Conservation (phyloP, 257 asterid genomes). For the Nicotiana tomentosiformis region DNA sequence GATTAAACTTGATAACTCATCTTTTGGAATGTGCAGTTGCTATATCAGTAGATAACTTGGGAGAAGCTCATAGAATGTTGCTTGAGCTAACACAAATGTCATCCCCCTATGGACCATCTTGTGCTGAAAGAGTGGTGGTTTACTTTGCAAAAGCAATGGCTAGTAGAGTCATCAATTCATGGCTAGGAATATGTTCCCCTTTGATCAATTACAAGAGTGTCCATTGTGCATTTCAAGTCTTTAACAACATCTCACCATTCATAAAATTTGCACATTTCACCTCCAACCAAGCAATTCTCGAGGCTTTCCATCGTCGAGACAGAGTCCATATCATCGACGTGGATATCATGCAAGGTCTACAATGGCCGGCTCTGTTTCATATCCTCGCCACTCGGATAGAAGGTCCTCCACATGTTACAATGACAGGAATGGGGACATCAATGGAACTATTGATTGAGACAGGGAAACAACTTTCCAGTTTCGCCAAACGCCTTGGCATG, state of each 20-base stretch:
- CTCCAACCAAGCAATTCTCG: constrained; percentile 73
- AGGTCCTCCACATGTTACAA: constrained; percentile 62
- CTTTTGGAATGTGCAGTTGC: constrained; percentile 76
- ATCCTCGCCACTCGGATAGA: constrained; percentile 60
- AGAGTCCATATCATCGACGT: constrained; percentile 65
- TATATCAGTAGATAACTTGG: constrained; percentile 59
- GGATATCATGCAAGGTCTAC: constrained; percentile 78
- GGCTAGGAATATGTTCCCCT: constrained; percentile 63
- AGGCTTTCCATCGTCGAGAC: constrained; percentile 42
- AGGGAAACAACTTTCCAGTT: constrained; percentile 52
- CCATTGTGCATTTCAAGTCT: constrained; percentile 56
- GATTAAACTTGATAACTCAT: constrained; percentile 38
- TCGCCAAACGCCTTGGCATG: constrained; percentile 60
- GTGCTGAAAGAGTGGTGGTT: constrained; percentile 67
- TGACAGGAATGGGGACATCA: constrained; percentile 68
- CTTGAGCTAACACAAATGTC: constrained; percentile 64
- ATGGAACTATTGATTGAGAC: constrained; percentile 50
- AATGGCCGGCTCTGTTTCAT: constrained; percentile 83
- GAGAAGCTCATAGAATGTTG: constrained; percentile 67
- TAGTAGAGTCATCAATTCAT: constrained; percentile 65
- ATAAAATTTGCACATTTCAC: constrained; percentile 72
- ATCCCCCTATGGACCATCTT: constrained; percentile 46
- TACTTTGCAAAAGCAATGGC: constrained; percentile 72
- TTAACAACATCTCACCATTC: constrained; percentile 59
- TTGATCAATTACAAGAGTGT: constrained; percentile 30